phyloP scores from a whole-genome alignment of 1,139 yeast genomes.

The Chernovozyma aurita region DNA sequence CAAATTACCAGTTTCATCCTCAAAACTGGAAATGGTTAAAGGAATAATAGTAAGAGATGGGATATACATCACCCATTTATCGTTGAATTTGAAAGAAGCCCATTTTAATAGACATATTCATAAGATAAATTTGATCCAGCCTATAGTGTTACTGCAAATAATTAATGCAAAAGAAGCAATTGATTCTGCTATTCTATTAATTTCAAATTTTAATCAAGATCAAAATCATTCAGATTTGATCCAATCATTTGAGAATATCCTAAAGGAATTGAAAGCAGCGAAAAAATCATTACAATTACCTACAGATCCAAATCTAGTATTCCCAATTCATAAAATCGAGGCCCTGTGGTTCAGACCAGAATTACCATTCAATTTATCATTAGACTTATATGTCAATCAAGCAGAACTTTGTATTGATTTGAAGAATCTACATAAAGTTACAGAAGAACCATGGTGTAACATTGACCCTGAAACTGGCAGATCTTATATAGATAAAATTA shows the following conservation, averaged over 20 bases:
- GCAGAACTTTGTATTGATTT: constrained; percentile 44
- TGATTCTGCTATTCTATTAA: constrained; percentile 24
- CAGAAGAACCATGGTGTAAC: constrained; percentile 42
- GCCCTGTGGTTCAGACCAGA: constrained; percentile 29
- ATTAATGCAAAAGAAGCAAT: constrained; percentile 29
- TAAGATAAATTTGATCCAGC: constrained; percentile 23
- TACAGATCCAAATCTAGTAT: constrained; percentile 37
- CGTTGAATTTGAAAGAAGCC: constrained; percentile 23
- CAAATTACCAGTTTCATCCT: constrained; percentile 36
- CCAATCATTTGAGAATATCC: constrained; percentile 21
- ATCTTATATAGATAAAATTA: constrained; percentile 37
- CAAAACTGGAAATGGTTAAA: constrained; percentile 36
- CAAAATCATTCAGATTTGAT: constrained; percentile 17
- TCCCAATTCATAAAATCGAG: constrained; percentile 32
- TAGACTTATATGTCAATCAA: constrained; percentile 41
- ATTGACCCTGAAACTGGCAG: constrained; percentile 28
- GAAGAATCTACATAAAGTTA: constrained; percentile 32
- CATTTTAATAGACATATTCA: constrained; percentile 29
- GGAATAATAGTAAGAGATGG: constrained; percentile 44
- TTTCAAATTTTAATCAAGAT: constrained; percentile 18
- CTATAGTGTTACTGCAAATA: constrained; percentile 32
- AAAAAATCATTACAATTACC: constrained; percentile 39
- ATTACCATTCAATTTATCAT: constrained; percentile 26
- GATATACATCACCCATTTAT: constrained; percentile 29
- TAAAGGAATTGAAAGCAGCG: constrained; percentile 28